Conservation (phyloP, 441 rosid genomes). For the Gossypium trilobum region DNA sequence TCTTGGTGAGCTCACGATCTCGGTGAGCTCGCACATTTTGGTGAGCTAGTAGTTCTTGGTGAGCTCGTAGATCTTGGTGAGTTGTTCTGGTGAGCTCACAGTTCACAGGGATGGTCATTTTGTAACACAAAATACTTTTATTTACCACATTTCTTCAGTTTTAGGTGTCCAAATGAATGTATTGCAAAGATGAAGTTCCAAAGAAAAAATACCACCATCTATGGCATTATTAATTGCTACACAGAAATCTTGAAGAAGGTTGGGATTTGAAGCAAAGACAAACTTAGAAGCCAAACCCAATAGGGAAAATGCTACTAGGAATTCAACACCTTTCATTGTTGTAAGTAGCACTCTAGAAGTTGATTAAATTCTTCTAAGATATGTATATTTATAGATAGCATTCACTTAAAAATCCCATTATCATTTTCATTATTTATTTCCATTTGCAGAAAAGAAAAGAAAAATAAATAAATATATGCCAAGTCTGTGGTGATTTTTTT, state of each 20-base stretch:
- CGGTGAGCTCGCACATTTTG: no score
- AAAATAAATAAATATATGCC: background rate
- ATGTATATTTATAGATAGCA: background rate
- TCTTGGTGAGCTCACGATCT: no score
- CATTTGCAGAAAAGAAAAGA: background rate
- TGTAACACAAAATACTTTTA: no score
- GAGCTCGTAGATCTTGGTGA: no score
- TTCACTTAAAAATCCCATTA: background rate
- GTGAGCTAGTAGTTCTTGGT: no score
- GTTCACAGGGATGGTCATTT: no score
- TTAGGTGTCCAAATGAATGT: no score
- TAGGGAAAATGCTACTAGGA: background rate
- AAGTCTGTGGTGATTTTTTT: background rate
- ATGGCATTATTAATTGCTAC: background rate
- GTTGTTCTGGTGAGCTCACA: no score
- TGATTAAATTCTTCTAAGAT: background rate
- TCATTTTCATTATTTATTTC: background rate
- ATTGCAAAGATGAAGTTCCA: no score
- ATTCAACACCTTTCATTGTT: background rate
- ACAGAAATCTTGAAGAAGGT: constrained; percentile 9
- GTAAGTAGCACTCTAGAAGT: background rate
- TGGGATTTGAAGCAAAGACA: background rate
- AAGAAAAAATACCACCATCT: background rate
- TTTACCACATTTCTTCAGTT: no score
- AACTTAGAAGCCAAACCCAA: background rate